Conservation (phyloP, 106 monocot genomes). For the Platanthera zijinensis region DNA sequence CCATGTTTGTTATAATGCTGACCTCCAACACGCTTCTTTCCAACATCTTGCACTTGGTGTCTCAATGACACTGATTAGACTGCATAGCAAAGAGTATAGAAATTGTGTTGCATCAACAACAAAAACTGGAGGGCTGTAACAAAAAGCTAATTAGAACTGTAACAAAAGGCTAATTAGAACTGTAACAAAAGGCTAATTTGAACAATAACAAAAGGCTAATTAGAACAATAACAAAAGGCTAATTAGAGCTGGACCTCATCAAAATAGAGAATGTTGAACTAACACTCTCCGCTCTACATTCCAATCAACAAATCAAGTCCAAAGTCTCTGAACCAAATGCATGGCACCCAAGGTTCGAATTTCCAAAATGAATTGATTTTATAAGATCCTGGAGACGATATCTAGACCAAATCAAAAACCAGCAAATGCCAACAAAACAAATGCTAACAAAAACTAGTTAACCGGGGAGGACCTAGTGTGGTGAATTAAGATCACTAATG, state of each 20-base stretch:
- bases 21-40: constrained; percentile 78
- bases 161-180: too few species aligned
- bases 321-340: constrained; percentile 69
- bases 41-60: constrained; percentile 76
- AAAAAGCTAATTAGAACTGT: not conserved
- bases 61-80: constrained; percentile 80
- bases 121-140: not conserved
- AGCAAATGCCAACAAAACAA: too few species aligned
- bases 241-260: not conserved
- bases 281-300: constrained; percentile 74
- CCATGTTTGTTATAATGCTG: constrained; percentile 90
- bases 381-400: constrained; percentile 56
- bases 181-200: too few species aligned
- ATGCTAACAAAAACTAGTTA: too few species aligned
- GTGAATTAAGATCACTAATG: constrained; percentile 81
- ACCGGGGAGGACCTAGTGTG: constrained; percentile 50
- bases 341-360: constrained; percentile 66
- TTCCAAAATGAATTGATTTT: constrained; percentile 72
- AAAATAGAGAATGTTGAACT: constrained; percentile 5
- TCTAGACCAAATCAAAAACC: not conserved
- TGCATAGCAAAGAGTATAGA: constrained; percentile 9
- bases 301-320: constrained; percentile 94
- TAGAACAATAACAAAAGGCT: too few species aligned
- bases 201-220: too few species aligned
- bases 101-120: too few species aligned